Evolutionary conservation across 176 grass and related monocot genomes (phyloP), one percentile per base, ranked within the genome.

Genomic region (Calamus simplicifolius): DNA sequence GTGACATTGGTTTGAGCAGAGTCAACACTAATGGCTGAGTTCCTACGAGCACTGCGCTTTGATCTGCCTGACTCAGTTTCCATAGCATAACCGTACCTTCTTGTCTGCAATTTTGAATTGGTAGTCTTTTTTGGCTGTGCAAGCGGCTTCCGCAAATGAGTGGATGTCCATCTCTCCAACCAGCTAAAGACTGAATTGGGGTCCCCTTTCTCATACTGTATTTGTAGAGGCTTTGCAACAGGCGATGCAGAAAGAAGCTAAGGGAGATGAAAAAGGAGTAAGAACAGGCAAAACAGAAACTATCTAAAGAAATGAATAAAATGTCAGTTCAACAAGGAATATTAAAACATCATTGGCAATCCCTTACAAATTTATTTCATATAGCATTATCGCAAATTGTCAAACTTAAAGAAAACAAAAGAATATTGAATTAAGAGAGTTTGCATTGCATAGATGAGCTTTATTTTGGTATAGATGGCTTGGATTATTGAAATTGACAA

Each of bases 11-110:
- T 67, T 71, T 90, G 83, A 71, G 66, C 69, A 70, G 66, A 53
- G 26, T 77, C 87, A 63, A 12, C 23, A 28, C 63, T 80, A 16
- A 7, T 17, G 1, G 66, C 29, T 72, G 74, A 61, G 73, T 25
- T 58, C 66, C 72, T 97, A 43, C 84, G 29, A 50, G 50, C 15
- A 50, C 72, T 80, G 58, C 87, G 80, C 66, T 88, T 97, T 78
- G 89, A 85, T 65, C 88, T 97, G 19, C 84, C 87, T 17, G 87
- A 97, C 52, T 88, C 78, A 61, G 86, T 90, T 73, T 90, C 83
- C 80, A 90, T 88, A 5, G 83, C 75, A 67, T 87, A 87, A 64
- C 72, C 84, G 18, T 63, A 62, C 55, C 61, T 51, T 49, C 56
- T 29, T 64, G 53, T 27, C 25, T 60, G 69, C 50, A 21, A 16